Conservation (phyloP, 2,329 filamentous ascomycete genomes). For the Trichoderma asperellum region DNA sequence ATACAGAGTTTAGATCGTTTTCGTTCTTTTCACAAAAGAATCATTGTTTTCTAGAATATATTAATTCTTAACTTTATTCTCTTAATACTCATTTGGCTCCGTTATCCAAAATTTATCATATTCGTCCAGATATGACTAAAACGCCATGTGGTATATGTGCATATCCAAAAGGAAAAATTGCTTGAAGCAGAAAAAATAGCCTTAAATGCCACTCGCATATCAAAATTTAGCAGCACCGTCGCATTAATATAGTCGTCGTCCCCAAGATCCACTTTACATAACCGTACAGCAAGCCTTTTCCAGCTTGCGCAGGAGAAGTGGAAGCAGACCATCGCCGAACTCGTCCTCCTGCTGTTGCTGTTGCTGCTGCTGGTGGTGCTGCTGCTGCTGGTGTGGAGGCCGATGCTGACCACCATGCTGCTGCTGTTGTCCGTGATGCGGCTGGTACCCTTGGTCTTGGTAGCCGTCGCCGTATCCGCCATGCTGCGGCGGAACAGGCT, state of each 20-base stretch:
- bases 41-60: slow-evolving; percentile 1
- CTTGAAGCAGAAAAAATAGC: neutral
- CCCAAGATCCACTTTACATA: slow-evolving; percentile 62
- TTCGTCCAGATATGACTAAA: neutral
- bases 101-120: slow-evolving; percentile 1
- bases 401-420: slow-evolving; percentile 45
- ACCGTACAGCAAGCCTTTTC: slow-evolving; percentile 73
- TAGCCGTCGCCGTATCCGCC: slow-evolving; percentile 42
- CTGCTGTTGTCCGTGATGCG: slow-evolving; percentile 38
- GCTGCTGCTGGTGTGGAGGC: slow-evolving; percentile 35
- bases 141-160: slow-evolving; percentile 18
- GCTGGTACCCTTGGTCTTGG: slow-evolving; percentile 35
- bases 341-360: slow-evolving; percentile 57
- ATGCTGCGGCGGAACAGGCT: slow-evolving; percentile 55
- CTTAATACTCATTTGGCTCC: neutral
- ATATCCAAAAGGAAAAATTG: neutral
- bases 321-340: slow-evolving; percentile 62
- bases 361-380: slow-evolving; percentile 40
- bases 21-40: neutral
- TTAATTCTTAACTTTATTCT: neutral
- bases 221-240: neutral
- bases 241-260: neutral
- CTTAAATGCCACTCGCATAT: neutral
- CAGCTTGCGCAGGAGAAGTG: slow-evolving; percentile 64
- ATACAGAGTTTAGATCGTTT: neutral